Conservation (phyloP, 768 basidiomycete species). For the Albatrellus ellisii region DNA sequence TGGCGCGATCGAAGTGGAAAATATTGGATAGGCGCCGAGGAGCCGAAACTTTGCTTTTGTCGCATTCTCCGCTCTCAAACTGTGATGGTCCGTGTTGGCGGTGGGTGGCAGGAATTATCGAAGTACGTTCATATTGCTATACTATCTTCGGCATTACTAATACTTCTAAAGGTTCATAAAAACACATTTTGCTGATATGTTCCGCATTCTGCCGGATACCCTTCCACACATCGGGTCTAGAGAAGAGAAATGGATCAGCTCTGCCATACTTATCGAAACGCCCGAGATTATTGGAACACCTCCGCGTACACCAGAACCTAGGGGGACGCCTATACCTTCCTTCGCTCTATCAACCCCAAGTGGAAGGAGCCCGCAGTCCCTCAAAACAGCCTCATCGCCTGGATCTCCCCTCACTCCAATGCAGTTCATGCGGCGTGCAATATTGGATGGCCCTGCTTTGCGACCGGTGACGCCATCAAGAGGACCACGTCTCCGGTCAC, state of each 20-base stretch:
- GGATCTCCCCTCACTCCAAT: conserved; percentile 70
- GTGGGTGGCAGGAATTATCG: conserved; percentile 87
- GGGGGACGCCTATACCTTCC: conserved; percentile 41
- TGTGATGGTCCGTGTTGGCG: conserved; percentile 94
- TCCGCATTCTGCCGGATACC: conserved; percentile 59
- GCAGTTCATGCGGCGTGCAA: conserved; percentile 77
- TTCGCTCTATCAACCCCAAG: conserved; percentile 44
- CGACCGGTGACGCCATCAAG: conserved; percentile 61
- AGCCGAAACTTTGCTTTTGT: conserved; percentile 84
- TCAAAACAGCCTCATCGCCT: conserved; percentile 41
- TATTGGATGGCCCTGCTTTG: conserved; percentile 35
- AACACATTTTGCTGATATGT: conserved; percentile 75
- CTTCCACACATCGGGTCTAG: conserved; percentile 27
- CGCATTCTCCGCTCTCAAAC: conserved; percentile 83
- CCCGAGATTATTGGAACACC: conserved; percentile 27
- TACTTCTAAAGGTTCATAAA: conserved; percentile 45
- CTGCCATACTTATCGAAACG: conserved; percentile 53
- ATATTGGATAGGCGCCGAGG: conserved; percentile 92
- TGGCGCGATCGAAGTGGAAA: conserved; percentile 93
- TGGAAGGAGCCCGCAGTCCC: conserved; percentile 31
- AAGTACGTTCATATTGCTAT: conserved; percentile 38
- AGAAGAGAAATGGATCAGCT: conserved; percentile 80
- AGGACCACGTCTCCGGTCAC: conserved; percentile 1
- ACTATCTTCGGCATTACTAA: background rate
- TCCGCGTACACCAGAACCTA: conserved; percentile 55